Conservation (phyloP, 805 yeast genomes). For the Candida silvicultrix region DNA sequence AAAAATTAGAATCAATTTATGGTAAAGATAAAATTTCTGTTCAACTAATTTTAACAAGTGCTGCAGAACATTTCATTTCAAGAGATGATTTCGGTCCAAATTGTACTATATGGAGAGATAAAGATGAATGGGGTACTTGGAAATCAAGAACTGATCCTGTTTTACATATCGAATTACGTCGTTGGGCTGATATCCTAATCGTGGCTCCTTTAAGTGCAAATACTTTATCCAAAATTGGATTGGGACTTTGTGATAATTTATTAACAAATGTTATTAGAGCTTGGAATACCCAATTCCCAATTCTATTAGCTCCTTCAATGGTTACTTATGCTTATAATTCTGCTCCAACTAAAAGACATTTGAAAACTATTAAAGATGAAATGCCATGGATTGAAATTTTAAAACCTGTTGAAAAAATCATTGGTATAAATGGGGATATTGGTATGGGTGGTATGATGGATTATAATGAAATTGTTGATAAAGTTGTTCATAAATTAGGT, state of each 20-base stretch:
- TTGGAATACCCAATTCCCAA: constrained; percentile 91
- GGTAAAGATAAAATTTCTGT: constrained; percentile 71
- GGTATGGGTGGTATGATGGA: constrained; percentile 99
- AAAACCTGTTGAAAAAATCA: constrained; percentile 90
- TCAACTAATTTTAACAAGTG: constrained; percentile 77
- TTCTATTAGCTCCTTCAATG: constrained; percentile 93
- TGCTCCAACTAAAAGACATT: constrained; percentile 79
- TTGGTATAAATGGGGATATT: constrained; percentile 90
- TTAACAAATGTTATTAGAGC: constrained; percentile 88
- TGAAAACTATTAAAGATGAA: constrained; percentile 71
- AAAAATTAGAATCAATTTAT: constrained; percentile 74
- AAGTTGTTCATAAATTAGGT: constrained; percentile 66
- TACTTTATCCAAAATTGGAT: constrained; percentile 79
- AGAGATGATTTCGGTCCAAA: constrained; percentile 48
- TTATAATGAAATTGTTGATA: constrained; percentile 89
- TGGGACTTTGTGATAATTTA: constrained; percentile 89
- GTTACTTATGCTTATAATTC: constrained; percentile 87
- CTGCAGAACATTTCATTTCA: constrained; percentile 75
- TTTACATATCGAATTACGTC: constrained; percentile 85
- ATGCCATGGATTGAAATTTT: constrained; percentile 95
- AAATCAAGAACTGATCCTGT: constrained; percentile 81
- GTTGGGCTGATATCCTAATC: constrained; percentile 93
- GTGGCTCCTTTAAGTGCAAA: constrained; percentile 96
- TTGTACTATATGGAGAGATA: constrained; percentile 86
- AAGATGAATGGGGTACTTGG: constrained; percentile 94